These are phyloP conservation scores for Coleophoma eucalyptorum DNA, from an alignment of 2,329 filamentous ascomycete species.

Conservation along the genomic window DNA sequence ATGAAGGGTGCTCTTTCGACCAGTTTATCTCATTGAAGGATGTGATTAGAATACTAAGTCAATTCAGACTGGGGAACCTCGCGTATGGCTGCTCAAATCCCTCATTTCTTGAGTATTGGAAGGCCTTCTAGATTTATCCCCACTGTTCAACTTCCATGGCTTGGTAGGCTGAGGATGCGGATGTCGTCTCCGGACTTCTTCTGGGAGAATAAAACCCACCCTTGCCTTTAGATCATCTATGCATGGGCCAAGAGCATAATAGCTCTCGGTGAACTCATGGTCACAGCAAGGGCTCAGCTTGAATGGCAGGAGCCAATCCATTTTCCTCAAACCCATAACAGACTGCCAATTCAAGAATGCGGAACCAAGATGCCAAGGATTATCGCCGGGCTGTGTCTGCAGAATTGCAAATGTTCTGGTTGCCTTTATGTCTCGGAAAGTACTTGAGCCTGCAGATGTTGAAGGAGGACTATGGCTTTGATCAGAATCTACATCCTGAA, in stretches of 20 bases:
- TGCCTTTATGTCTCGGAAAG: conserved; percentile 30
- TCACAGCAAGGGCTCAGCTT: conserved; percentile 69
- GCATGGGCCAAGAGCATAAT: conserved; percentile 64
- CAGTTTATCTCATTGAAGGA: no score
- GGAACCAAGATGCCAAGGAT: conserved; percentile 77
- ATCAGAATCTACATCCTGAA: conserved; percentile 4
- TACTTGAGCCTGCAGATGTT: not conserved
- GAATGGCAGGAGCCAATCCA: conserved; percentile 82
- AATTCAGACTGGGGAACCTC: no score
- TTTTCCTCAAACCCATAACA: conserved; percentile 68
- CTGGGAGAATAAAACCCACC: conserved; percentile 1
- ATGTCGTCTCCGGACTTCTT: not conserved
- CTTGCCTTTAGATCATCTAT: conserved; percentile 49
- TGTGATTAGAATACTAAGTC: no score
- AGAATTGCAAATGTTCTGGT: conserved; percentile 76
- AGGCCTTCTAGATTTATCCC: not conserved
- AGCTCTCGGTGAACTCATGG: conserved; percentile 61
- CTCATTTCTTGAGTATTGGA: not conserved
- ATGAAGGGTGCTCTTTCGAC: no score
- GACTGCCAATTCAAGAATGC: conserved; percentile 66
- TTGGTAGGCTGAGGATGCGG: not conserved
- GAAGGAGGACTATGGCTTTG: no score
- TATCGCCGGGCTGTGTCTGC: conserved; percentile 68
- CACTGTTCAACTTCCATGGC: no score
- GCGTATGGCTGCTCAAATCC: no score